Evolutionary conservation across 208 protist species (phyloP).

Genomic region (Endotrypanum monterogeii): DNA sequence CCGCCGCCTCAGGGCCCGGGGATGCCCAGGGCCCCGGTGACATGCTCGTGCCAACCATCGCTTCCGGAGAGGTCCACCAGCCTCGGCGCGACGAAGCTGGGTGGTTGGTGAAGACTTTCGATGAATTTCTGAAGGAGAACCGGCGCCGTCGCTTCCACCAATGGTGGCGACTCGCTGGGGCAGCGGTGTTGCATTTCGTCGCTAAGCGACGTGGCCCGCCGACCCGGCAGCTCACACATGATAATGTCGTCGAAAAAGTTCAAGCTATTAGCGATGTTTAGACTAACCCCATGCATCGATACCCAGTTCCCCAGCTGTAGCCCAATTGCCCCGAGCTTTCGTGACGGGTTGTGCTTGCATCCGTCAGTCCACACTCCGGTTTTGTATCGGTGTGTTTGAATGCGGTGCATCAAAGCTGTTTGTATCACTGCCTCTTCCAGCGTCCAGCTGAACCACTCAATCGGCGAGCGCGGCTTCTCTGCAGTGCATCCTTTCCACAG

Average conservation of each 20-base stretch:
- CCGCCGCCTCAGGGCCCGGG: not conserved
- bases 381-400: constrained; percentile 70
- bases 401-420: constrained; percentile 44
- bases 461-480: constrained; percentile 68
- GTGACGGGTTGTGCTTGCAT: constrained; percentile 20
- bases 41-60: constrained; percentile 34
- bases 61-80: constrained; percentile 38
- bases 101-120: constrained; percentile 40
- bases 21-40: constrained; percentile 11
- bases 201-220: constrained; percentile 61
- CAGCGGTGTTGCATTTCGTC: constrained; percentile 37
- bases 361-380: constrained; percentile 77
- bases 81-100: constrained; percentile 12
- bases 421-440: constrained; percentile 82
- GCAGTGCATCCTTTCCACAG: constrained; percentile 64
- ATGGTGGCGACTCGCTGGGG: not conserved
- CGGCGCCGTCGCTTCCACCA: constrained; percentile 8
- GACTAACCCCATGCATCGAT: constrained; percentile 85
- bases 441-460: constrained; percentile 84
- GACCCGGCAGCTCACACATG: constrained; percentile 83
- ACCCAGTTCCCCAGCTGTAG: constrained; percentile 89
- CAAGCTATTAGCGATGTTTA: constrained; percentile 79
- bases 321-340: constrained; percentile 84
- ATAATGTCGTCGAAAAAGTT: constrained; percentile 78
- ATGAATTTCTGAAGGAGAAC: constrained; percentile 37